A percentile compares a stretch with the other conserved stretches of the same genome.
Conservation (phyloP, 805 yeast species). For the Saturnispora mendoncae region DNA sequence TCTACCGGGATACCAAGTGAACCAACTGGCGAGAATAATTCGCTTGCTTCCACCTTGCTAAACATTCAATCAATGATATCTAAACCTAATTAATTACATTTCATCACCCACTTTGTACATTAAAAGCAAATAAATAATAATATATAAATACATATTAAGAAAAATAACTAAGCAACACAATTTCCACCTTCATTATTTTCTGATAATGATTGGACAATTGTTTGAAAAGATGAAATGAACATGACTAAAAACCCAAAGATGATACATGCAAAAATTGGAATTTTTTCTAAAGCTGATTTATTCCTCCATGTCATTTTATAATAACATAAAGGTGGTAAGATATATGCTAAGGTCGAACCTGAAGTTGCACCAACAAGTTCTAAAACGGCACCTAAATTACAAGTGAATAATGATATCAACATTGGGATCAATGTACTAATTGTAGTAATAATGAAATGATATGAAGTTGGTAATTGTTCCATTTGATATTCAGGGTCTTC, state of each 20-base stretch:
- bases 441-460: conserved; percentile 60
- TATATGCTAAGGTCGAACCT: conserved; percentile 87
- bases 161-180: conserved; percentile 30
- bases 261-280: conserved; percentile 54
- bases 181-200: conserved; percentile 36
- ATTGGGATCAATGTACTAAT: conserved; percentile 58
- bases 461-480: conserved; percentile 29
- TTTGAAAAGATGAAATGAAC: conserved; percentile 73
- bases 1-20: background rate
- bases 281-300: conserved; percentile 34
- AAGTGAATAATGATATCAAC: conserved; percentile 68
- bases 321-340: conserved; percentile 80
- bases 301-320: conserved; percentile 49
- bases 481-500: conserved; percentile 14
- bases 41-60: background rate
- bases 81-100: background rate
- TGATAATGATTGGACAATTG: conserved; percentile 40
- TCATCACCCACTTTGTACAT: no score
- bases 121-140: background rate
- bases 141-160: background rate
- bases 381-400: conserved; percentile 80
- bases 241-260: conserved; percentile 68
- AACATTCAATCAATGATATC: background rate
- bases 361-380: conserved; percentile 91
- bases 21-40: background rate